Conservation (phyloP, 1,139 yeast species). For the Williopsis jadinii region DNA sequence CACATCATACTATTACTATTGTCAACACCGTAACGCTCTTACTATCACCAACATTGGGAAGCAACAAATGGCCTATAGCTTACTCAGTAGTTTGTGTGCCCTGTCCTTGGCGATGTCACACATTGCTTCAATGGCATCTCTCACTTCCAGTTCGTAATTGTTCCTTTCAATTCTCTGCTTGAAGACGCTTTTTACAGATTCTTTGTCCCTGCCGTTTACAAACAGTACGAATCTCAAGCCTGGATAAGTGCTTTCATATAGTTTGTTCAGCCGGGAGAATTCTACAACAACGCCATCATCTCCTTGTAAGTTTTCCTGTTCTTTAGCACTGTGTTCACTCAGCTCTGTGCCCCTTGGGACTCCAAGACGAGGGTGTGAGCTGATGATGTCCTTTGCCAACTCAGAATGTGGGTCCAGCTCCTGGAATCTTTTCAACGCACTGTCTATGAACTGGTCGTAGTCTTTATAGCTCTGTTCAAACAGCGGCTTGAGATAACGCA, state of each 20-base stretch:
- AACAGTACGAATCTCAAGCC: constrained; percentile 87
- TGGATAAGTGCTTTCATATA: constrained; percentile 66
- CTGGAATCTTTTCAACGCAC: constrained; percentile 8
- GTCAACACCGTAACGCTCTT: neutral
- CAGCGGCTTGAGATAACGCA: constrained; percentile 14
- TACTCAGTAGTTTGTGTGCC: constrained; percentile 37
- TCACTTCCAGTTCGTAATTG: constrained; percentile 47
- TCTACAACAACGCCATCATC: constrained; percentile 38
- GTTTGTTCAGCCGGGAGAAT: constrained; percentile 46
- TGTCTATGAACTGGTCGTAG: constrained; percentile 13
- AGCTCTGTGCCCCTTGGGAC: constrained; percentile 43
- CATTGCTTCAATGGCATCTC: constrained; percentile 75
- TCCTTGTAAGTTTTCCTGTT: constrained; percentile 57
- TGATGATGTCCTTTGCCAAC: constrained; percentile 39
- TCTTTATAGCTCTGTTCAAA: constrained; percentile 7
- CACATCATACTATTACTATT: neutral
- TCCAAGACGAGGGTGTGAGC: constrained; percentile 90
- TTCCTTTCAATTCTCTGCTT: constrained; percentile 45
- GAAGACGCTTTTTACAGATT: constrained; percentile 64
- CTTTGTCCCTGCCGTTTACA: constrained; percentile 74
- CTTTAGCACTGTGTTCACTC: constrained; percentile 61
- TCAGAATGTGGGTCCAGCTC: constrained; percentile 10
- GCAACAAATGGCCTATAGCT: neutral
- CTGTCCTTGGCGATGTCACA: constrained; percentile 85
- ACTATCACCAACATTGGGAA: no score